A percentile compares a stretch with the other conserved stretches of the same genome.
Evolutionary conservation across 176 grass and related monocot species (phyloP).

Genomic region (Oryza punctata): DNA sequence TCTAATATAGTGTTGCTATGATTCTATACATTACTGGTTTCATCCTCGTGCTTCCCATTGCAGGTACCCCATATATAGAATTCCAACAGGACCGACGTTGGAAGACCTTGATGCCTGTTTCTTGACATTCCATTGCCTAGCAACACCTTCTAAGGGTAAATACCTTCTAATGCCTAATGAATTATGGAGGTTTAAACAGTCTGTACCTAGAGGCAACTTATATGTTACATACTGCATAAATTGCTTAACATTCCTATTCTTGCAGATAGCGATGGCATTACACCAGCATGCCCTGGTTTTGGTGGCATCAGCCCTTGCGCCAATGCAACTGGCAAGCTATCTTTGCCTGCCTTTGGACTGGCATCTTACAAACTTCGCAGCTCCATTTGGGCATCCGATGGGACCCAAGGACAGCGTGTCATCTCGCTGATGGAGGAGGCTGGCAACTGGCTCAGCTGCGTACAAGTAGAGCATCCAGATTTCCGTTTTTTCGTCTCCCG

Average conservation of each 20-base stretch:
- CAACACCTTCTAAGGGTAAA: slow-evolving; percentile 79
- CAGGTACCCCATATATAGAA: slow-evolving; percentile 99
- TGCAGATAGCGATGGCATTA: slow-evolving; percentile 46
- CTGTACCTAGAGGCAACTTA: background rate
- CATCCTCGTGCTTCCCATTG: slow-evolving; percentile 62
- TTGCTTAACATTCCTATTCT: background rate
- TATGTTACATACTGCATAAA: background rate
- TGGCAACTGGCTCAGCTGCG: slow-evolving; percentile 62
- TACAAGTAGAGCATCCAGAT: slow-evolving; percentile 83
- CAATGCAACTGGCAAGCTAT: slow-evolving; percentile 41
- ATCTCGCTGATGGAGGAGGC: slow-evolving; percentile 72
- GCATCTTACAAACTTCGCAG: slow-evolving; percentile 80
- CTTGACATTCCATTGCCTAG: slow-evolving; percentile 87
- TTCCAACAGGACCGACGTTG: slow-evolving; percentile 95
- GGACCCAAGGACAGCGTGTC: slow-evolving; percentile 40
- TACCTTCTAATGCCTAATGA: slow-evolving; percentile 19
- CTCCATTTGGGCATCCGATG: slow-evolving; percentile 61
- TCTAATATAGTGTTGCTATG: slow-evolving; percentile 47
- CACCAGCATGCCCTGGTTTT: slow-evolving; percentile 42
- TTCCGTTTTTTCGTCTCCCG: slow-evolving; percentile 69
- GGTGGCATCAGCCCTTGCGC: slow-evolving; percentile 32
- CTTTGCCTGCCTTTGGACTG: slow-evolving; percentile 68
- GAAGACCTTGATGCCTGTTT: slow-evolving; percentile 98
- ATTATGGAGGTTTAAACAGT: background rate
- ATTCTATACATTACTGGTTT: slow-evolving; percentile 67